Base-by-base conservation (phyloP, 169 alveolate genomes). In the Plasmodium berghei region DNA sequence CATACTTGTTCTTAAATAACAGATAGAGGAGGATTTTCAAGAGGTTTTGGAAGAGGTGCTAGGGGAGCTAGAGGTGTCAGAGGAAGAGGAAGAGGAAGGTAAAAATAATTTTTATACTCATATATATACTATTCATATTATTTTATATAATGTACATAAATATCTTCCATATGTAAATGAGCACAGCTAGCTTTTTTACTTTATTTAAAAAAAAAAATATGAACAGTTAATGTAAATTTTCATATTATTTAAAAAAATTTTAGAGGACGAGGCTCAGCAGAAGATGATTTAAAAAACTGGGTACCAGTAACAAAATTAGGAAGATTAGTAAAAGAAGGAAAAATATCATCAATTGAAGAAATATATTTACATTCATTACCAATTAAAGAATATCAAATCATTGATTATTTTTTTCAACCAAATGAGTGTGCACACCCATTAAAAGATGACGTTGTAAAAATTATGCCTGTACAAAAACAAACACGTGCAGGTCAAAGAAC, bases 401-500 rank as follows among this genome's bases (percentile, higher is more conserved):
- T 97, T 18, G 99, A 98, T 90, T 97, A 97, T 94, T 98, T 98
- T 97, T 97, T 96, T 93, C 95, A 90, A 74, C 96, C 96, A 54
- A 88, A 74, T 22, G 73, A 93, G 45, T 93, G 96, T 69, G 93
- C 94, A 71, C 96, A 97, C 59, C 97, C 97, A 75, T 95, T 99
- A 86, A 97, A 97, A 92, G 99, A 99, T 89, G 99, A 99, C 77
- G 99, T 98, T 80, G 98, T 99, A 96, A 97, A 98, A 95, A 98
- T 99, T 92, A 98, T 97, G 97, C 99, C 99, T 66, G 99, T 99
- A 86, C 99, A 99, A 97, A 99, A 99, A 96, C 99, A 98, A 96
- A 98, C 99, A 34, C 96, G 98, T 86, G 99, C 99, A 55, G 99
- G 99, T 64, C 99, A 99, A 96, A 96, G 99, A 92, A 98, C 99